Conservation (phyloP, 2,329 filamentous ascomycete genomes). For the Fusarium abutilonis region DNA sequence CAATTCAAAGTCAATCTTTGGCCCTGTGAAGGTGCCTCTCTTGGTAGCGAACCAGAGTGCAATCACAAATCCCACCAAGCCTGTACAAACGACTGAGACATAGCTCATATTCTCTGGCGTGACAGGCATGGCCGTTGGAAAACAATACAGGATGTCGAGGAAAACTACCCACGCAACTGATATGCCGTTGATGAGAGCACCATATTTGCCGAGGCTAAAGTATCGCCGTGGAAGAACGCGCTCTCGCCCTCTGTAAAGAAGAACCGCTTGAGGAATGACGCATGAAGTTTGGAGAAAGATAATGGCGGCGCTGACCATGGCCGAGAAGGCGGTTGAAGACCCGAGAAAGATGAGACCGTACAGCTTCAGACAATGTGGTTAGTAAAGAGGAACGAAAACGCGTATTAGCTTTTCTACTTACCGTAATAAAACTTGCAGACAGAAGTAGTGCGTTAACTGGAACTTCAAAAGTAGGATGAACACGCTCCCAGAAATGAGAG, state of each 20-base stretch:
- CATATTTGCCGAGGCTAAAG: slow-evolving; percentile 42
- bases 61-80: slow-evolving; percentile 33
- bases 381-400: neutral
- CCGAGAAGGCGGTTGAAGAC: slow-evolving; percentile 44
- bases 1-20: slow-evolving; percentile 36
- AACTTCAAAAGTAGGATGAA: slow-evolving; percentile 39
- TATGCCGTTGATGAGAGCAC: slow-evolving; percentile 36
- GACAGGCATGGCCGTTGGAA: slow-evolving; percentile 33
- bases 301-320: slow-evolving; percentile 44
- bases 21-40: slow-evolving; percentile 28
- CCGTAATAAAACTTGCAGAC: slow-evolving; percentile 25
- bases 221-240: slow-evolving; percentile 39
- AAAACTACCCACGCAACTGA: slow-evolving; percentile 36
- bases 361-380: neutral
- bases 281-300: slow-evolving; percentile 43
- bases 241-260: slow-evolving; percentile 43
- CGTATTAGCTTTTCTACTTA: neutral
- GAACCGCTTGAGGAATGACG: slow-evolving; percentile 43
- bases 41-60: slow-evolving; percentile 37
- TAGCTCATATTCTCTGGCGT: slow-evolving; percentile 42
- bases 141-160: slow-evolving; percentile 36
- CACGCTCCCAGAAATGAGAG: slow-evolving; percentile 37
- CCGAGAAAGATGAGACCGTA: slow-evolving; percentile 47
- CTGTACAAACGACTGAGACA: slow-evolving; percentile 32
- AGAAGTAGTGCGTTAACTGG: slow-evolving; percentile 42